Evolutionary conservation across 2,329 filamentous ascomycete species (phyloP).

Genomic region (Exophiala phaeomuriformis): DNA sequence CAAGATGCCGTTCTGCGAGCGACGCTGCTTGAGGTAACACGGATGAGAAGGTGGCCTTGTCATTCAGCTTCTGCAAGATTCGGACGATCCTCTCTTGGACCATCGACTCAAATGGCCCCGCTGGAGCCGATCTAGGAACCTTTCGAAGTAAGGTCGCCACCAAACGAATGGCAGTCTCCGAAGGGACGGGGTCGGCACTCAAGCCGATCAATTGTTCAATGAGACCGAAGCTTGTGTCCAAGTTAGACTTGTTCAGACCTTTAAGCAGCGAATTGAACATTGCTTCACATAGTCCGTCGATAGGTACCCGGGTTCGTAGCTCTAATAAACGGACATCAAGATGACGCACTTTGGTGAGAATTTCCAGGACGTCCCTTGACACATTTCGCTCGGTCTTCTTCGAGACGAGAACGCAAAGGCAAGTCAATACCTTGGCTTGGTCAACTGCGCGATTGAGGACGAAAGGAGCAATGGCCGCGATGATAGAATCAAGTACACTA

Average conservation of each 20-base stretch:
- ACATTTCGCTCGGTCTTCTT: slow-evolving; percentile 65
- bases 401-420: slow-evolving; percentile 73
- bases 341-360: slow-evolving; percentile 33
- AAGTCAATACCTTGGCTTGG: slow-evolving; percentile 63
- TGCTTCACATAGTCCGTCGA: slow-evolving; percentile 8
- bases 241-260: slow-evolving; percentile 27
- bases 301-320: slow-evolving; percentile 25
- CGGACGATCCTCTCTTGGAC: slow-evolving; percentile 59
- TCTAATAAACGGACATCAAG: slow-evolving; percentile 32
- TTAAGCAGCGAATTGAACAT: slow-evolving; percentile 12
- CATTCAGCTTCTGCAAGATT: slow-evolving; percentile 59
- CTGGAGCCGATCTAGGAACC: slow-evolving; percentile 2
- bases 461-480: slow-evolving; percentile 76
- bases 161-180: background rate
- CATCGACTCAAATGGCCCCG: slow-evolving; percentile 29
- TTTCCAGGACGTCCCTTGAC: slow-evolving; percentile 60
- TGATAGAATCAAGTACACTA: slow-evolving; percentile 70
- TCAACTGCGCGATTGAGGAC: slow-evolving; percentile 65
- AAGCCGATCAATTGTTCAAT: slow-evolving; percentile 15
- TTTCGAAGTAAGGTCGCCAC: slow-evolving; percentile 16
- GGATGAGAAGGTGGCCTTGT: slow-evolving; percentile 52
- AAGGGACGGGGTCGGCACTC: slow-evolving; percentile 18
- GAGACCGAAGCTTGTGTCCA: slow-evolving; percentile 24
- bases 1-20: slow-evolving; percentile 63
- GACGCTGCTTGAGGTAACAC: slow-evolving; percentile 62